Conservation (phyloP, 768 basidiomycete genomes). For the Leccinum longicurvipes region DNA sequence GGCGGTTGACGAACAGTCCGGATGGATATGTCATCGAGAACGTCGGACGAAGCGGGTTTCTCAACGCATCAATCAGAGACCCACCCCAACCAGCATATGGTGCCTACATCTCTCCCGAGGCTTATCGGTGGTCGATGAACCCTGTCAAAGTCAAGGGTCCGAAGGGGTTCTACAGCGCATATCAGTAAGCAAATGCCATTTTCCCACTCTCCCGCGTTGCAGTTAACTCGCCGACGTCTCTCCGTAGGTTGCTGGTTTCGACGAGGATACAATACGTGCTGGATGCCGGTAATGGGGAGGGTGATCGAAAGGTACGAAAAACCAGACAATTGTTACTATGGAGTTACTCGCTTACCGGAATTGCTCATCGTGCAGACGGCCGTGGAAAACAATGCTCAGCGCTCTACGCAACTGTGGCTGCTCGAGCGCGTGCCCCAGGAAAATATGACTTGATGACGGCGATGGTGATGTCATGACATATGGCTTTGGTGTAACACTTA, state of each 20-base stretch:
- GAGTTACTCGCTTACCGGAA: background rate
- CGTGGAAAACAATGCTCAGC: background rate
- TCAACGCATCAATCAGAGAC: background rate
- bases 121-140: constrained; percentile 2
- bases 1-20: background rate
- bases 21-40: constrained; percentile 1
- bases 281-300: background rate
- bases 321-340: background rate
- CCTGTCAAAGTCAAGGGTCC: background rate
- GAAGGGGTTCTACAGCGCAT: background rate
- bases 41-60: background rate
- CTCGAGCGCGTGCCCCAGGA: background rate
- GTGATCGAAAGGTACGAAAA: background rate
- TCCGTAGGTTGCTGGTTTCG: background rate
- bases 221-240: background rate
- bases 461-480: too few species aligned
- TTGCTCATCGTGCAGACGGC: background rate
- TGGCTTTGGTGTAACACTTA: too few species aligned
- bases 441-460: background rate
- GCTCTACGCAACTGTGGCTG: constrained; percentile 5
- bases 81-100: background rate
- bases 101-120: background rate
- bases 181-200: background rate
- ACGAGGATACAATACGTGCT: background rate
- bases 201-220: background rate